These are phyloP conservation scores for Rhizophora mangle DNA, from an alignment of 345 rosid species.

Conservation along the genomic window DNA sequence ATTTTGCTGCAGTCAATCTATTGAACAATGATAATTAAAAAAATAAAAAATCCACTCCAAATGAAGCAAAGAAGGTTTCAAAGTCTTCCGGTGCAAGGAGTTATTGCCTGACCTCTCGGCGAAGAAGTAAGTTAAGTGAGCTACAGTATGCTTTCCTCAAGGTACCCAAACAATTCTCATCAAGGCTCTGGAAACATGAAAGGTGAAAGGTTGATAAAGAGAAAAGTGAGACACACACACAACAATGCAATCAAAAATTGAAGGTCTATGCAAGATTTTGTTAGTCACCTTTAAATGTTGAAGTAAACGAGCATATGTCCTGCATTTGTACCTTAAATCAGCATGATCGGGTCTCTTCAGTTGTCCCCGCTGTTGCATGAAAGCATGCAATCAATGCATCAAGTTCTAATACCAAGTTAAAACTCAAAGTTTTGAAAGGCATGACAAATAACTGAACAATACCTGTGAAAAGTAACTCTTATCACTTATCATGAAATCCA, in stretches of 20 bases:
- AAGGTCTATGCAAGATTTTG: conserved; percentile 9
- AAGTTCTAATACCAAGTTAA: conserved; percentile 13
- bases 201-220: conserved; percentile 16
- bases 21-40: not conserved
- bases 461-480: conserved; percentile 99
- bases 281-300: conserved; percentile 78
- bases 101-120: conserved; percentile 76
- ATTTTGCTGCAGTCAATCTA: not conserved
- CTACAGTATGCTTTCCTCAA: conserved; percentile 96
- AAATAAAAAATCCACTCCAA: not conserved
- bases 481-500: conserved; percentile 97
- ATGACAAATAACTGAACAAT: conserved; percentile 9
- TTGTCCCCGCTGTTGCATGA: conserved; percentile 78
- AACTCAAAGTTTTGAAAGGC: conserved; percentile 10
- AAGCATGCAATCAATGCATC: conserved; percentile 17
- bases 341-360: conserved; percentile 99
- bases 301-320: conserved; percentile 98
- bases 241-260: conserved; percentile 1
- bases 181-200: conserved; percentile 66
- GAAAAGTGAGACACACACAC: conserved; percentile 1
- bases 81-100: conserved; percentile 10
- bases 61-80: not conserved
- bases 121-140: conserved; percentile 96
- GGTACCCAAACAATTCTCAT: conserved; percentile 79
- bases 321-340: conserved; percentile 95